Evolutionary conservation across 139 green algal genomes (phyloP).

Genomic region (Closterium sp.): DNA sequence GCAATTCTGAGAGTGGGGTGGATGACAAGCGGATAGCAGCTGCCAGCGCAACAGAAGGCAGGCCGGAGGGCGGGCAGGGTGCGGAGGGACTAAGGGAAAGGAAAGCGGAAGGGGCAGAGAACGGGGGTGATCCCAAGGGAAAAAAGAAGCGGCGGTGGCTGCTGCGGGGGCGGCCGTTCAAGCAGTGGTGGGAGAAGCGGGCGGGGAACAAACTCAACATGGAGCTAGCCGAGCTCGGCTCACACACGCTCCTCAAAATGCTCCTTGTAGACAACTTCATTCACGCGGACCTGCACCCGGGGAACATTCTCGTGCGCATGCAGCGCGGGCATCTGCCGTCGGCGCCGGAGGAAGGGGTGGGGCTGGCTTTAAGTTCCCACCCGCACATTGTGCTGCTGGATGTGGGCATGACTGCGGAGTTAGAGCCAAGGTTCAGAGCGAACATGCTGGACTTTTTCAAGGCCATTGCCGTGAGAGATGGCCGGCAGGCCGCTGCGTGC

Average conservation of each 20-base stretch:
- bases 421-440: conserved; percentile 14
- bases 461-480: conserved; percentile 23
- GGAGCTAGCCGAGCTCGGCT: conserved; percentile 50
- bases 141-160: neutral
- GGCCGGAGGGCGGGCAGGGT: neutral
- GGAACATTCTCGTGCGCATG: conserved; percentile 85
- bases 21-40: neutral
- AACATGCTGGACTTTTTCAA: conserved; percentile 50
- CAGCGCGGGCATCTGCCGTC: neutral
- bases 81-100: neutral
- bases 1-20: neutral
- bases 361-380: neutral
- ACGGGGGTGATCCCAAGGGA: neutral
- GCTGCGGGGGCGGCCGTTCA: neutral
- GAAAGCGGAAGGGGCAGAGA: neutral
- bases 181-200: neutral
- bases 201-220: conserved; percentile 25
- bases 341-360: neutral
- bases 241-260: conserved; percentile 65
- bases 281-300: conserved; percentile 86
- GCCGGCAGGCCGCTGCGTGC: conserved; percentile 8
- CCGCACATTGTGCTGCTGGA: conserved; percentile 54
- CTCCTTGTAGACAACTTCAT: conserved; percentile 93
- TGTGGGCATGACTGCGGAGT: conserved; percentile 54
- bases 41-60: neutral